Evolutionary conservation across 208 protist genomes (phyloP), one percentile per base, ranked within the genome.

Genomic region (Acanthamoeba lenticulata): DNA sequence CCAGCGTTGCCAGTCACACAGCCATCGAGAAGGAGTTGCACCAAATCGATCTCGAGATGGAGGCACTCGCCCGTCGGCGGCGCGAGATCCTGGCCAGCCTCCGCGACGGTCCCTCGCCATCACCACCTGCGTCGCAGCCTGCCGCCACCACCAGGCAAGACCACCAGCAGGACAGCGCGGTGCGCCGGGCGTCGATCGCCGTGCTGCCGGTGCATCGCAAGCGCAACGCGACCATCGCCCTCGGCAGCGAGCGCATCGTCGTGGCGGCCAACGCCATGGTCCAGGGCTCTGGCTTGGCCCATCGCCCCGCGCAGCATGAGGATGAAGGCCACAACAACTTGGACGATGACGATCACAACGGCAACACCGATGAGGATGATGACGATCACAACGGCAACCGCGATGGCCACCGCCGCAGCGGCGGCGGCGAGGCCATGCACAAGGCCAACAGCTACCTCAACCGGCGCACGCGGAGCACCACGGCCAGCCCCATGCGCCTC

Each of bases 221-320:
- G 72, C 72, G 72, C 40, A 83, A 83, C 72, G 15, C 72, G 27
- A 83, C 40, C 72, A 83, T 83, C 34, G 7, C 72, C 13, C 72
- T 83, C 0, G 72, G 72, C 72, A 83, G 72, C 42, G 72, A 83
- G 38, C 72, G 72, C 34, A 32, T 83, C 72, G 29, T 49, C 13
- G 29, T 29, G 40, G 19, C 72, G 27, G 72, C 72, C 38, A 52
- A 9, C 62, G 62, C n/a, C 34, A 29, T 38, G 13, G 62, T 29
- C 27, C 62, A 15, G 27, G 3, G 21, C 62, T 36, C 34, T 15
- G 62, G n/a, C 62, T 13, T 38, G 9, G 3, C 62, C 21, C 5
- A 5, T 5, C 15, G 13, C 21, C 13, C 15, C 57, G 62, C 2
- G 21, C 0, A 19, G 21, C 52, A 60, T 24, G 6, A 9, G 52